Evolutionary conservation across 768 basidiomycete species (phyloP).

Genomic region (Naematelia aurantialba): DNA sequence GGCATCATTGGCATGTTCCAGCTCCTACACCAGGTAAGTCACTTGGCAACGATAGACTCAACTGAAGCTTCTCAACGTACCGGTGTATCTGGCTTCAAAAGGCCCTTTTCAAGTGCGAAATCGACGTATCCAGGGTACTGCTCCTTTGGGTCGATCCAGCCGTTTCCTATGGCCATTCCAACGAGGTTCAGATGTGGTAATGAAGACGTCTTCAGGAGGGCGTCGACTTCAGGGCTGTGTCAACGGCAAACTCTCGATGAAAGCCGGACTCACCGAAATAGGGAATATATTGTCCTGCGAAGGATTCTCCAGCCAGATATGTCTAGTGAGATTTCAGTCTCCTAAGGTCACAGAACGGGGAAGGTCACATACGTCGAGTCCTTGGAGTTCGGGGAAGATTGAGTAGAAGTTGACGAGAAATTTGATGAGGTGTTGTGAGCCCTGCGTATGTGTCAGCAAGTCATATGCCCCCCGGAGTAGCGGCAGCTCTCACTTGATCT

Average conservation of each 20-base stretch:
- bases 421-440: slow-evolving; percentile 69
- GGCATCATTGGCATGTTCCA: background rate
- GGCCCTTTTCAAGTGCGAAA: slow-evolving; percentile 71
- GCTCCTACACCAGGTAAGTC: slow-evolving; percentile 1
- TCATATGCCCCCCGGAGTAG: background rate
- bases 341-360: background rate
- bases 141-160: slow-evolving; percentile 85
- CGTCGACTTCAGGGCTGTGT: slow-evolving; percentile 61
- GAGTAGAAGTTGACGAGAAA: slow-evolving; percentile 84
- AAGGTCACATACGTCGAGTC: slow-evolving; percentile 68
- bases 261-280: slow-evolving; percentile 66
- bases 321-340: slow-evolving; percentile 60
- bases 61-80: slow-evolving; percentile 52
- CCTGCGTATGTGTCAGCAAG: slow-evolving; percentile 55
- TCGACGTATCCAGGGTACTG: slow-evolving; percentile 91
- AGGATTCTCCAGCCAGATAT: slow-evolving; percentile 92
- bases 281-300: slow-evolving; percentile 95
- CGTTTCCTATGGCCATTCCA: slow-evolving; percentile 91
- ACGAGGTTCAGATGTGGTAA: slow-evolving; percentile 62
- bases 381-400: slow-evolving; percentile 82
- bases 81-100: slow-evolving; percentile 68
- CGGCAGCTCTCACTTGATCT: slow-evolving; percentile 56
- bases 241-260: background rate
- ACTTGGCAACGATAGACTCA: background rate
- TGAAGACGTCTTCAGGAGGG: slow-evolving; percentile 60